A percentile compares a stretch with the other conserved stretches of the same genome.
Conservation (phyloP, 176 grass and related monocot species). For the Bothriochloa decipiens region DNA sequence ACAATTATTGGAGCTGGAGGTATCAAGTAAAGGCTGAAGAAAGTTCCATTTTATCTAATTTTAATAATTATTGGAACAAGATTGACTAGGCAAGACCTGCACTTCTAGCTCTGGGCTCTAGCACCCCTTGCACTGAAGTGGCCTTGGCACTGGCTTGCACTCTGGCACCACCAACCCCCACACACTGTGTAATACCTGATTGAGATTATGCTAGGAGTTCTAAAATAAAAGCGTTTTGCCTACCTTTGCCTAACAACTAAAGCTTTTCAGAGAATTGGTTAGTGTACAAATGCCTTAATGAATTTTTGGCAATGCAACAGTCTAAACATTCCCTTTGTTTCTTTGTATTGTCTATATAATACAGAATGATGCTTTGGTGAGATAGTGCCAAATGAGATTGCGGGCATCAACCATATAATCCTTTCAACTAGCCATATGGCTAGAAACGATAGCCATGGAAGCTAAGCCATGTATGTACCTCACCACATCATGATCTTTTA, state of each 20-base stretch:
- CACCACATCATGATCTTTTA: not conserved
- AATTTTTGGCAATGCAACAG: constrained; percentile 20
- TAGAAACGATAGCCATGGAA: constrained; percentile 20
- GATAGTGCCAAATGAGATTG: constrained; percentile 21
- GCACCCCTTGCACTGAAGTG: constrained; percentile 9
- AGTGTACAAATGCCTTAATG: not conserved
- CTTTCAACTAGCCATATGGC: constrained; percentile 5
- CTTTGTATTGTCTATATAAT: constrained; percentile 22
- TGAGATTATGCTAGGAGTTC: constrained; percentile 18
- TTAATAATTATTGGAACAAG: not conserved
- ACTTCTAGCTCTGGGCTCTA: constrained; percentile 4
- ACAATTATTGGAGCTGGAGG: constrained; percentile 7
- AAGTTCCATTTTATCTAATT: constrained; percentile 7
- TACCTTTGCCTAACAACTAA: constrained; percentile 25
- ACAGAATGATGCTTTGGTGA: constrained; percentile 31
- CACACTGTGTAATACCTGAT: not conserved
- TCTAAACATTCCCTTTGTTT: not conserved
- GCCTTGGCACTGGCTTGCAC: not conserved
- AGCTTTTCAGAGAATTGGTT: not conserved
- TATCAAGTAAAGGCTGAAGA: constrained; percentile 7
- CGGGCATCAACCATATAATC: constrained; percentile 6
- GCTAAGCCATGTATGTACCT: not conserved
- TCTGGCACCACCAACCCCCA: not conserved
- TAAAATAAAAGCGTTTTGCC: constrained; percentile 23
- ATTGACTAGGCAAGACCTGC: not conserved